Conservation (phyloP, 2,329 filamentous ascomycete genomes). For the Aureobasidium sp. region DNA sequence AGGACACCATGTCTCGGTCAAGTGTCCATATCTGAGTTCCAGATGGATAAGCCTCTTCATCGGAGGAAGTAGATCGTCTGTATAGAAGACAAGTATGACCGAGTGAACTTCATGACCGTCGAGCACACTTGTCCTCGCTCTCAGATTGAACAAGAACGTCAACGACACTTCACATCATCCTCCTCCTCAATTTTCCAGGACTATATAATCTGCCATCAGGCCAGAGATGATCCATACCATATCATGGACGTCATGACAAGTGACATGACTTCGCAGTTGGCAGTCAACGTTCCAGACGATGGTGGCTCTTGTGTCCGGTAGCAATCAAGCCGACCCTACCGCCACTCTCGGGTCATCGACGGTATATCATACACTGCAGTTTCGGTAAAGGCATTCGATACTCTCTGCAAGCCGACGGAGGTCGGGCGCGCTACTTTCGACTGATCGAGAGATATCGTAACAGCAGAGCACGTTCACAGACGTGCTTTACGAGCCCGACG, state of each 20-base stretch:
- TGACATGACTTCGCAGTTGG: neutral
- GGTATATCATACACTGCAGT: rapidly evolving
- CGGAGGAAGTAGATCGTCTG: neutral
- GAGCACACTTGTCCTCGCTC: too few species aligned
- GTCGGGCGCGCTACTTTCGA: neutral
- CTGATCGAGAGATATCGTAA: neutral
- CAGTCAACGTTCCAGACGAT: neutral
- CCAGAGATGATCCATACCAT: neutral
- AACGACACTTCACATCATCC: too few species aligned
- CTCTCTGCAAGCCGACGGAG: neutral
- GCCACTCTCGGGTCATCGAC: neutral
- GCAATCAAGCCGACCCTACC: neutral
- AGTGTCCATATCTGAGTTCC: neutral
- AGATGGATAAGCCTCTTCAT: neutral
- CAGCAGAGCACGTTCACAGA: neutral
- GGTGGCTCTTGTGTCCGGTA: too few species aligned
- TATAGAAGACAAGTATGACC: too few species aligned
- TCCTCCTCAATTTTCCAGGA: neutral
- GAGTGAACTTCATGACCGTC: too few species aligned
- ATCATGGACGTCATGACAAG: neutral
- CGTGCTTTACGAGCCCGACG: neutral
- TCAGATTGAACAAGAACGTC: too few species aligned
- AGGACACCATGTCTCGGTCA: neutral
- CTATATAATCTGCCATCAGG: neutral
- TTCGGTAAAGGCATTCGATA: neutral